Percentiles rank a stretch among this genome's conserved stretches.
phyloP scores from a whole-genome alignment of 2,329 filamentous ascomycete genomes.

The Chaetomiaceae sp. region DNA sequence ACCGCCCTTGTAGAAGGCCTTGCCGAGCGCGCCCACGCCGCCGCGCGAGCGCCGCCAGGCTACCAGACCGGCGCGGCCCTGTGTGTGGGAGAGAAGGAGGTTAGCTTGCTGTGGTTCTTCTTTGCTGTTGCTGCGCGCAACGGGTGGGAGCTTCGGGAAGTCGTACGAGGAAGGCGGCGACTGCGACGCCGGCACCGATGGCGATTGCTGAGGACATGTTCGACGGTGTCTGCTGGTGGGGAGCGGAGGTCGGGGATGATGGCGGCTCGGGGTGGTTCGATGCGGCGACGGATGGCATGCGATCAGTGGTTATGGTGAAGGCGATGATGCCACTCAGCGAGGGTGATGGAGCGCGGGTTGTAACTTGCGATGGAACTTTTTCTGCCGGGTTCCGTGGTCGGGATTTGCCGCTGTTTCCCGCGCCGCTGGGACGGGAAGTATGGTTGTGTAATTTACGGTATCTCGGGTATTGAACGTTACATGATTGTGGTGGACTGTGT shows the following conservation, averaged over 20 bases:
- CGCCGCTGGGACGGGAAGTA: background rate
- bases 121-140: background rate
- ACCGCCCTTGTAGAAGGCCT: constrained; percentile 96
- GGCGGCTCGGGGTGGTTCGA: background rate
- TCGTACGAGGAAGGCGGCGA: constrained; percentile 57
- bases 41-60: constrained; percentile 78
- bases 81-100: background rate
- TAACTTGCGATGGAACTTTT: constrained; percentile 19
- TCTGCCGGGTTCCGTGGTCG: constrained; percentile 14
- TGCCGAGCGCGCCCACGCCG: constrained; percentile 72
- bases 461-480: no score
- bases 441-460: constrained; percentile 3
- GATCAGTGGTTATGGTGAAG: constrained; percentile 6
- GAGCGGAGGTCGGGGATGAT: background rate
- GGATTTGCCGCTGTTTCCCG: constrained; percentile 15
- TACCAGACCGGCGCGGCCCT: constrained; percentile 90
- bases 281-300: background rate
- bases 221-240: constrained; percentile 13
- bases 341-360: no score
- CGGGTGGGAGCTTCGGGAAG: background rate
- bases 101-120: constrained; percentile 16
- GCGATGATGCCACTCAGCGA: constrained; percentile 5
- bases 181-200: constrained; percentile 55
- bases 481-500: no score
- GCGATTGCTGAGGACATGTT: constrained; percentile 54